Conservation (phyloP, 176 grass and related monocot species). For the Bolboschoenus planiculmis region DNA sequence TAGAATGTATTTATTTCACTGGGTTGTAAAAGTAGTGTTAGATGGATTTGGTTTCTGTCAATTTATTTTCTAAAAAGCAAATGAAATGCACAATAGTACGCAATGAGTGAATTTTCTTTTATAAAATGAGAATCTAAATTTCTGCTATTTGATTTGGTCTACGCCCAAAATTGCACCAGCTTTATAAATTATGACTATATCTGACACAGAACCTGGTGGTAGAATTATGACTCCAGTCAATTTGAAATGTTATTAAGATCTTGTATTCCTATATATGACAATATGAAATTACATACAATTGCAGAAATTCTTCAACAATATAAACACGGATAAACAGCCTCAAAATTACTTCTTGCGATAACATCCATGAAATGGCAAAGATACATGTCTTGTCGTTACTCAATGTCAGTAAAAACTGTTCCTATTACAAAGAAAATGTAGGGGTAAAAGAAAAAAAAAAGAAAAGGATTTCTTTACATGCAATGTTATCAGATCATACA, state of each 20-base stretch:
- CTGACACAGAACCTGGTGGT: background rate
- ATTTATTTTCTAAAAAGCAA: background rate
- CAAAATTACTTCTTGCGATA: background rate
- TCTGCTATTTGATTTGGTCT: background rate
- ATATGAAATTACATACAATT: background rate
- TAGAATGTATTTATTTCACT: background rate
- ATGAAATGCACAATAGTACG: background rate
- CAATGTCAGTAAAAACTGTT: background rate
- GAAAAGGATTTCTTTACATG: background rate
- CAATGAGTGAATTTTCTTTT: background rate
- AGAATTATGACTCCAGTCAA: background rate
- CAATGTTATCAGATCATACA: background rate
- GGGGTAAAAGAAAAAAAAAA: background rate
- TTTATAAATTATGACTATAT: too few species aligned
- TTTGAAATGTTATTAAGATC: background rate
- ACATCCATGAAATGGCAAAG: background rate
- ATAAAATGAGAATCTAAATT: background rate
- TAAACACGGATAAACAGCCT: background rate
- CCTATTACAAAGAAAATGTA: background rate
- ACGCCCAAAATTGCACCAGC: background rate
- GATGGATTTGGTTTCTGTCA: background rate
- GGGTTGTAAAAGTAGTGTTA: background rate
- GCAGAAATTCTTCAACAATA: background rate
- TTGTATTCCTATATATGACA: background rate
- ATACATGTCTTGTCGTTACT: background rate